Evolutionary conservation across 768 basidiomycete species (phyloP), one percentile per base, ranked within the genome.

Genomic region (Leccinellum luteum): DNA sequence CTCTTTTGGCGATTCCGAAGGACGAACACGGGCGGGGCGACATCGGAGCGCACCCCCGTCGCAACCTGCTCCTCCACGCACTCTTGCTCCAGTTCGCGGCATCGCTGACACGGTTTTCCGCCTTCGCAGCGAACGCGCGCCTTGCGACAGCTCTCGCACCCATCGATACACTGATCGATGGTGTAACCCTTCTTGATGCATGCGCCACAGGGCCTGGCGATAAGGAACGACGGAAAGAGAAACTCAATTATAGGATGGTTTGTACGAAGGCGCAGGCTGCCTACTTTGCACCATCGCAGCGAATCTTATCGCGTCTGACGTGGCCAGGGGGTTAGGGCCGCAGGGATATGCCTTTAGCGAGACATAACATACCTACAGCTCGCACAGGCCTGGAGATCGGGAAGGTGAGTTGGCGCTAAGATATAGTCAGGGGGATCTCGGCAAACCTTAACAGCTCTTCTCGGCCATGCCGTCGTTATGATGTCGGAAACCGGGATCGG

Each of bases 241-340:
- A 28, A 48, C 13, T 64, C 52, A 53, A 54, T 32, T 32, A 57
- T 43, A 34, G 49, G 53, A 14, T 2, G 52, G 48, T 23, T 28
- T 23, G 34, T 10, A 21, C 41, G 45, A 47, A 56, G 14, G 30
- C 47, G 32, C 54, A 32, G 49, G 54, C 21, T 30, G 52, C 76
- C 48, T 65, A 84, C 79, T 78, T 79, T 60, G 72, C 69, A 25
- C 81, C 79, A 66, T 85, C 81, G 69, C 84, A 86, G 57, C 83
- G 79, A 57, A 82, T 79, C 69, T 86, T 85, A 66, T 85, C 84
- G 59, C 80, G 81, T 64, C 84, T 85, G 65, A 57, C 4, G n/a
- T 28, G 30, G 8, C 28, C 13, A 32, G 28, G 23, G 14, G 27
- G 51, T 67, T 8, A 63, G 35, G 15, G 13, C 9, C 21, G 25